Evolutionary conservation across 257 asterid species (phyloP).

Genomic region (Cordia subcordata): DNA sequence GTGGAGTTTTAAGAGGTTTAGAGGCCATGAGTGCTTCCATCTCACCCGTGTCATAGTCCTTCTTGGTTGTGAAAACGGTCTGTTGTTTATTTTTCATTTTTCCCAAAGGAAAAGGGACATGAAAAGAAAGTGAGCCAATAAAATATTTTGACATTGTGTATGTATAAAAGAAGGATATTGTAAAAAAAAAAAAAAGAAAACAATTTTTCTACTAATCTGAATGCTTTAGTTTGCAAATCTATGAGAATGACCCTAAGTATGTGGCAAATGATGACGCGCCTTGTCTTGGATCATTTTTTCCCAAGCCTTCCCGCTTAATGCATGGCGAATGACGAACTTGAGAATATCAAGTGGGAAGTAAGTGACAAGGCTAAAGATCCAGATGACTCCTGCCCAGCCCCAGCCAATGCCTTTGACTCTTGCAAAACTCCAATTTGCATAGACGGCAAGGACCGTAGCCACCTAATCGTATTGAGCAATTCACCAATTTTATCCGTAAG

Average conservation of each 20-base stretch:
- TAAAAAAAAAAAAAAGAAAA: too few species aligned
- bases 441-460: conserved; percentile 71
- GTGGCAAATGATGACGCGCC: too few species aligned
- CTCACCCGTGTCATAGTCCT: conserved; percentile 71
- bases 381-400: conserved; percentile 85
- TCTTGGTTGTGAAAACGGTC: conserved; percentile 83
- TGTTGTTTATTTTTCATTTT: conserved; percentile 2
- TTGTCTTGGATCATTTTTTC: conserved; percentile 70
- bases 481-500: background rate
- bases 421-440: conserved; percentile 67
- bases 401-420: conserved; percentile 79
- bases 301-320: conserved; percentile 76
- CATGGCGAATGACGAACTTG: conserved; percentile 61
- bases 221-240: too few species aligned
- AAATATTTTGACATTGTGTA: background rate
- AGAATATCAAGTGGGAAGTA: conserved; percentile 78
- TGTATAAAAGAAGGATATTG: background rate
- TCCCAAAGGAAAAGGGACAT: background rate
- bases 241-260: too few species aligned
- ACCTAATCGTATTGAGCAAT: conserved; percentile 21
- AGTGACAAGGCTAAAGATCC: conserved; percentile 66
- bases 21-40: conserved; percentile 85
- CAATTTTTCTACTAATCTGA: too few species aligned
- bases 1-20: conserved; percentile 22
- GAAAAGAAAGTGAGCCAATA: too few species aligned